These are phyloP conservation scores for Saccharomycopsis hybrid DNA, from an alignment of 1,139 yeast genomes.

Conservation along the genomic window DNA sequence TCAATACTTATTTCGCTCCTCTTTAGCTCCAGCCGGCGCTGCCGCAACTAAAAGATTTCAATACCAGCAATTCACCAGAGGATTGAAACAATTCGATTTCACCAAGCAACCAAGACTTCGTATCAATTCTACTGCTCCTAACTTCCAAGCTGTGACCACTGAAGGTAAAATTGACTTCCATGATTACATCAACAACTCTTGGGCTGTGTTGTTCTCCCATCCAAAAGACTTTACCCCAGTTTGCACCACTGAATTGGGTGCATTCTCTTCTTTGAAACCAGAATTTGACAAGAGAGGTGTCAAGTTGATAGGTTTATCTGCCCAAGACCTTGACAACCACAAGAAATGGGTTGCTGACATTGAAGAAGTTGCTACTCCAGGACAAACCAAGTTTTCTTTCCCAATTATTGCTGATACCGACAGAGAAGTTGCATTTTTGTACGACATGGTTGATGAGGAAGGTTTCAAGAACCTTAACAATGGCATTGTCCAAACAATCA, in stretches of 20 bases:
- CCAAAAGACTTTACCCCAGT: conserved; percentile 89
- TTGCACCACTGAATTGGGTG: conserved; percentile 86
- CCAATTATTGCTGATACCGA: conserved; percentile 84
- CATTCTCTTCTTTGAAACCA: conserved; percentile 76
- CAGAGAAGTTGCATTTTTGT: conserved; percentile 73
- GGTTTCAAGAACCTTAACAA: conserved; percentile 71
- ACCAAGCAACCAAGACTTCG: conserved; percentile 66
- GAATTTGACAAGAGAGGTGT: conserved; percentile 73
- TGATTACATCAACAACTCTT: conserved; percentile 64
- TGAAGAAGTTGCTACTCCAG: conserved; percentile 55
- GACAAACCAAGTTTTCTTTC: conserved; percentile 64
- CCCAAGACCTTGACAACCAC: conserved; percentile 66
- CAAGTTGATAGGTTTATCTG: conserved; percentile 73
- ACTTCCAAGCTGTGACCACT: conserved; percentile 69
- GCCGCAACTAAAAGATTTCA: conserved; percentile 35
- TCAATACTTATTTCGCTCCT: conserved; percentile 31
- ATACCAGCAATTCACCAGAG: conserved; percentile 13
- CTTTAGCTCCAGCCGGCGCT: neutral
- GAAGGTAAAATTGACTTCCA: conserved; percentile 71
- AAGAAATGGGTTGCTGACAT: conserved; percentile 78
- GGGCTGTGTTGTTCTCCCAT: conserved; percentile 80
- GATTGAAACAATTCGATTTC: conserved; percentile 7
- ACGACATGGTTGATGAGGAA: conserved; percentile 88
- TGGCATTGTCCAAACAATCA: conserved; percentile 71
- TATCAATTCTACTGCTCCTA: conserved; percentile 64